phyloP scores from a whole-genome alignment of 2,329 filamentous ascomycete genomes.

The Hymenoscyphus fraxineus region DNA sequence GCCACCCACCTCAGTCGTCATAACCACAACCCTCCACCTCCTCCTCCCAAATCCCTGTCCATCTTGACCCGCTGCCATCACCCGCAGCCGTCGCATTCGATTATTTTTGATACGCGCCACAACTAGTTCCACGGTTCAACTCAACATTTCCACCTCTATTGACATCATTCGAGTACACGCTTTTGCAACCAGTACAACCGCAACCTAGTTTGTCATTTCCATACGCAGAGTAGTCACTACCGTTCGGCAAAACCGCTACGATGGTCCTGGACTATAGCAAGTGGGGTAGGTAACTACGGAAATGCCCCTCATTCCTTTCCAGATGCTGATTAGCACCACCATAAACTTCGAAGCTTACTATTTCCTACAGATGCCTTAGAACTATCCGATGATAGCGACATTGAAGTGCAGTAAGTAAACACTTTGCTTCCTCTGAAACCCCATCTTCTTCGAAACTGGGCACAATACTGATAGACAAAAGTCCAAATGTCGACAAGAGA shows the following conservation, averaged over 20 bases:
- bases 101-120: too few relatives aligned
- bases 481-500: slow-evolving; percentile 92
- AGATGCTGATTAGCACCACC: slow-evolving; percentile 12
- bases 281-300: slow-evolving; percentile 40
- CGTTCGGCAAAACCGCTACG: background rate
- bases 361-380: slow-evolving; percentile 72
- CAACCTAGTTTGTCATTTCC: background rate
- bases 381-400: slow-evolving; percentile 95
- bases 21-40: background rate
- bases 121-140: too few relatives aligned
- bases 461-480: background rate
- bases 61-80: too few relatives aligned
- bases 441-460: background rate
- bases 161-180: background rate
- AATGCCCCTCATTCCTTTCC: slow-evolving; percentile 2
- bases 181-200: background rate
- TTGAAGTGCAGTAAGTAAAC: slow-evolving; percentile 72
- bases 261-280: slow-evolving; percentile 64
- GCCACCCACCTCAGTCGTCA: too few relatives aligned
- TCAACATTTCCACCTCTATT: too few relatives aligned
- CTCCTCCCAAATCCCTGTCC: background rate
- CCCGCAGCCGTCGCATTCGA: too few relatives aligned
- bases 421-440: slow-evolving; percentile 13
- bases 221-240: background rate
- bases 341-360: slow-evolving; percentile 34